Conservation (phyloP, 225 moss, liverwort and hornwort genomes). For the Asterella californica region DNA sequence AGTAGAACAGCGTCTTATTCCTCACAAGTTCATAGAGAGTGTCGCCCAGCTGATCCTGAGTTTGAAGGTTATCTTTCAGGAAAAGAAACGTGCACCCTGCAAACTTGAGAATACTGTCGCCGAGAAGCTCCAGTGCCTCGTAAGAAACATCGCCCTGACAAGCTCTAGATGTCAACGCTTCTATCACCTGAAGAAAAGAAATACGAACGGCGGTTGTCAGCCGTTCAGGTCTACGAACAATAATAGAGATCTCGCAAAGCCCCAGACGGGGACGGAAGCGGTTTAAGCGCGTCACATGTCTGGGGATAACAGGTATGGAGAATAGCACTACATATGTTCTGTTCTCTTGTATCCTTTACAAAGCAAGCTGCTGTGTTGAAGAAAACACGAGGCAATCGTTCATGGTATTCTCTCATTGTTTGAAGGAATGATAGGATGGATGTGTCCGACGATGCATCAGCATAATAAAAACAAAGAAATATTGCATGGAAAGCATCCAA, state of each 20-base stretch:
- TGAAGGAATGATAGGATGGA: too few relatives aligned
- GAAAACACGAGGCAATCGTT: too few relatives aligned
- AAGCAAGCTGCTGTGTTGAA: too few relatives aligned
- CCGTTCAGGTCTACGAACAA: too few relatives aligned
- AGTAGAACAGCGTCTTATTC: slow-evolving; percentile 61
- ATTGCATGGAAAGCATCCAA: too few relatives aligned
- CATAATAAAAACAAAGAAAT: too few relatives aligned
- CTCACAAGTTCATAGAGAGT: slow-evolving; percentile 61
- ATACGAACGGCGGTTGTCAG: not conserved
- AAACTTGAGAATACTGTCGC: slow-evolving; percentile 74
- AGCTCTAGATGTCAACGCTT: slow-evolving; percentile 71
- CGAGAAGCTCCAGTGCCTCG: slow-evolving; percentile 71
- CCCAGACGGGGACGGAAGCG: not conserved
- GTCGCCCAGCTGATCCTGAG: slow-evolving; percentile 49
- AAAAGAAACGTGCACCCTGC: slow-evolving; percentile 54
- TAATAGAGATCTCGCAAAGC: not conserved
- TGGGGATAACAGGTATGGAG: too few relatives aligned
- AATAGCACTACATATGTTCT: too few relatives aligned
- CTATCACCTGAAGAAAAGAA: slow-evolving; percentile 52
- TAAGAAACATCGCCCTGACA: slow-evolving; percentile 66
- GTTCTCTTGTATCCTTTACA: too few relatives aligned
- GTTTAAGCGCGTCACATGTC: too few relatives aligned
- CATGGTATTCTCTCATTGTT: too few relatives aligned
- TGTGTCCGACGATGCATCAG: too few relatives aligned
- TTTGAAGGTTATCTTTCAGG: slow-evolving; percentile 41